Evolutionary conservation across 345 rosid species (phyloP).

Genomic region (Clarkia xantiana): DNA sequence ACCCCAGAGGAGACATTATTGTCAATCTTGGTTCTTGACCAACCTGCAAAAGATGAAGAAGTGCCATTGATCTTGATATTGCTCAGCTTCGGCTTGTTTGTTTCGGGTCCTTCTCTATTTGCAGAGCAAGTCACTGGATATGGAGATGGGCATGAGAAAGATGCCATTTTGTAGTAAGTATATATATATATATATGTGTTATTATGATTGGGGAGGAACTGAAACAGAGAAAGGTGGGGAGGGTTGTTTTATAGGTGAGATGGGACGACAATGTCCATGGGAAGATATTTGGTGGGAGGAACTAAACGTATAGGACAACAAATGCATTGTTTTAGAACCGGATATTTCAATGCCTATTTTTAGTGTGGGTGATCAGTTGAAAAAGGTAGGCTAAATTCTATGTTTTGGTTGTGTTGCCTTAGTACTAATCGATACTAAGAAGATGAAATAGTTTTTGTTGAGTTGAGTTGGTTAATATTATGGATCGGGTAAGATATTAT

Average conservation of each 20-base stretch:
- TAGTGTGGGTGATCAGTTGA: not conserved
- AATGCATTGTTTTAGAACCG: not conserved
- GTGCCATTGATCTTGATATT: conserved; percentile 15
- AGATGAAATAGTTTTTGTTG: too few relatives aligned
- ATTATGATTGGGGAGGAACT: conserved; percentile 8
- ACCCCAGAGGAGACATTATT: conserved; percentile 7
- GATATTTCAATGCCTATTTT: conserved; percentile 3
- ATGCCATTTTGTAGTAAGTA: conserved; percentile 9
- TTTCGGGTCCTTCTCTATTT: conserved; percentile 9
- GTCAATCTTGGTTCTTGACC: conserved; percentile 10
- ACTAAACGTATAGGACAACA: not conserved
- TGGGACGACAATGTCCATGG: conserved; percentile 10
- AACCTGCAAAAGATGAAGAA: not conserved
- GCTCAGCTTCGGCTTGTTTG: conserved; percentile 15
- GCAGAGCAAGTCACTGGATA: conserved; percentile 14
- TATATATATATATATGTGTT: not conserved
- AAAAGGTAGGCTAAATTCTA: not conserved
- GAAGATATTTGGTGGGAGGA: not conserved
- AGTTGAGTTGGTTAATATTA: too few relatives aligned
- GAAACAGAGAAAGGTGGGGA: conserved; percentile 15
- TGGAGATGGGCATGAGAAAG: conserved; percentile 10
- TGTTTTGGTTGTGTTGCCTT: too few relatives aligned
- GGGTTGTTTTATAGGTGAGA: conserved; percentile 14
- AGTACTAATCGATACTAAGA: too few relatives aligned
- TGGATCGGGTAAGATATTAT: too few relatives aligned